phyloP scores from a whole-genome alignment of 305 asterid genomes.

The Solanum hybrid region DNA sequence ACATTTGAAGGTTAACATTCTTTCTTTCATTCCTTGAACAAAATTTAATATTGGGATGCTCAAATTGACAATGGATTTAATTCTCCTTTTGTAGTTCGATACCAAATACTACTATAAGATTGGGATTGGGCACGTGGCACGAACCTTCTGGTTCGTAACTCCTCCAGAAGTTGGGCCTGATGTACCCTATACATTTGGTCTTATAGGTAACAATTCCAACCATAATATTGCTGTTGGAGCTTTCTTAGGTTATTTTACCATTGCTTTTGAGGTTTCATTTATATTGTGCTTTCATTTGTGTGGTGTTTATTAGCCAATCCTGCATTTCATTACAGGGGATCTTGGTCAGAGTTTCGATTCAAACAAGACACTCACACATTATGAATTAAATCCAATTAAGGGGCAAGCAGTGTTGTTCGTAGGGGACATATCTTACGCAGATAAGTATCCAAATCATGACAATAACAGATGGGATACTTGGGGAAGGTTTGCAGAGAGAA shows the following conservation, averaged over 20 bases:
- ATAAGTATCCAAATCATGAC: slow-evolving; percentile 53
- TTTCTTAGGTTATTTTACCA: neutral
- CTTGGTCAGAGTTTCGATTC: slow-evolving; percentile 79
- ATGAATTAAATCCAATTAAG: slow-evolving; percentile 51
- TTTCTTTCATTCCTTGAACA: neutral
- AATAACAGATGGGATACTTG: slow-evolving; percentile 79
- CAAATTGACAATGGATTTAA: neutral
- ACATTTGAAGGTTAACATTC: slow-evolving; percentile 36
- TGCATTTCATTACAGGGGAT: slow-evolving; percentile 42
- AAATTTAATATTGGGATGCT: neutral
- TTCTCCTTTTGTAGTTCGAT: slow-evolving; percentile 27
- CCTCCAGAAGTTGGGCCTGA: slow-evolving; percentile 82
- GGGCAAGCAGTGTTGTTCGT: slow-evolving; percentile 58
- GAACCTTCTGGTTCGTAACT: slow-evolving; percentile 67
- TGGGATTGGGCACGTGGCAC: slow-evolving; percentile 34
- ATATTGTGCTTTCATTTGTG: neutral
- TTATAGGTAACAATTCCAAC: slow-evolving; percentile 42
- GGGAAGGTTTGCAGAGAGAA: slow-evolving; percentile 73
- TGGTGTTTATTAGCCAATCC: neutral
- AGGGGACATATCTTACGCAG: slow-evolving; percentile 83
- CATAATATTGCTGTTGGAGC: neutral
- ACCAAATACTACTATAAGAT: slow-evolving; percentile 69
- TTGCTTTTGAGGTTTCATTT: neutral
- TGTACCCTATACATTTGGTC: slow-evolving; percentile 77
- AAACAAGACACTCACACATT: slow-evolving; percentile 57